A percentile compares a stretch with the other conserved stretches of the same genome.
Conservation (phyloP, 805 yeast genomes). For the Hanseniaspora valbyensis region DNA sequence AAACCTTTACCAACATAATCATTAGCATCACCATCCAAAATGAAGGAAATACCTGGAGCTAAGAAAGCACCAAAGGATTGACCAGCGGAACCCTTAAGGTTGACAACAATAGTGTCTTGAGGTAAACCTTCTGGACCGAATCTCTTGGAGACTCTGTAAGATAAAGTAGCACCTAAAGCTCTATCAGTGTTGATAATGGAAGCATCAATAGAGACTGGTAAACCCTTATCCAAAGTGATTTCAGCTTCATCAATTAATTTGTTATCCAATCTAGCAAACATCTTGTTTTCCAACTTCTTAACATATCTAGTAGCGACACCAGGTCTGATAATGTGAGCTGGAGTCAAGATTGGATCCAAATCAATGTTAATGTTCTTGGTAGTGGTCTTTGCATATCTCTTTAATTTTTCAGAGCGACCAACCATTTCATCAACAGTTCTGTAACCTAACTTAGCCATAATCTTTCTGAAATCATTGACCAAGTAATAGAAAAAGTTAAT, state of each 20-base stretch:
- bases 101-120: conserved; percentile 89
- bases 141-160: conserved; percentile 83
- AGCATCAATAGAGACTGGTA: conserved; percentile 88
- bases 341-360: conserved; percentile 85
- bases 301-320: conserved; percentile 91
- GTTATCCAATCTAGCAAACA: conserved; percentile 89
- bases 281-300: conserved; percentile 85
- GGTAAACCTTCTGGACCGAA: conserved; percentile 93
- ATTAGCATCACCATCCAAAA: conserved; percentile 93
- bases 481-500: conserved; percentile 94
- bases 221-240: conserved; percentile 87
- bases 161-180: conserved; percentile 87
- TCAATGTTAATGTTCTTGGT: conserved; percentile 88
- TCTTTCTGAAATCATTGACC: conserved; percentile 79
- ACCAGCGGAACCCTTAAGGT: conserved; percentile 88
- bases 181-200: conserved; percentile 93
- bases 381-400: conserved; percentile 75
- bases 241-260: conserved; percentile 94
- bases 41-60: conserved; percentile 91
- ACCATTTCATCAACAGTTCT: conserved; percentile 96
- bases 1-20: too few species aligned
- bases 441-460: conserved; percentile 93
- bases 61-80: conserved; percentile 97
- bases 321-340: conserved; percentile 92
- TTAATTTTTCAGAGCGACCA: conserved; percentile 86